Conservation (phyloP, 345 rosid genomes). For the Murraya paniculata region DNA sequence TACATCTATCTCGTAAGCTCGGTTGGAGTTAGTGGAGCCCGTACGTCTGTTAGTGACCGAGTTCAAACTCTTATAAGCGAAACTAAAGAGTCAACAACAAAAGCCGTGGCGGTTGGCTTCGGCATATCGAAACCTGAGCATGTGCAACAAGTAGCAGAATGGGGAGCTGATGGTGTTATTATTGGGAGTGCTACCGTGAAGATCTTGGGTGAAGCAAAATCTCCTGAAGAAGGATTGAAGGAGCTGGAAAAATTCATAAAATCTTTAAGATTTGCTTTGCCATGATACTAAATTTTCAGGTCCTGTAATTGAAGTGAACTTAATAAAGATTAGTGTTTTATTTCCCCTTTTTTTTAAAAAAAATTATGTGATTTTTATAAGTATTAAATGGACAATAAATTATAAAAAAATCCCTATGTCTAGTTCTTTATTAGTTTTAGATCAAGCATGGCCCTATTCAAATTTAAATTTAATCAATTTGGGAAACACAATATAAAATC, state of each 20-base stretch:
- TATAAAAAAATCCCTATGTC: too few species aligned
- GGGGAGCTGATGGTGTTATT: constrained; percentile 89
- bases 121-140: constrained; percentile 83
- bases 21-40: constrained; percentile 73
- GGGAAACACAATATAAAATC: too few species aligned
- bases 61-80: constrained; percentile 66
- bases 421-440: too few species aligned
- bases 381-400: too few species aligned
- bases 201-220: constrained; percentile 63
- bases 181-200: constrained; percentile 87
- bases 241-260: constrained; percentile 58
- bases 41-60: constrained; percentile 11
- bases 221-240: constrained; percentile 66
- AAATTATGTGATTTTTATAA: too few species aligned
- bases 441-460: too few species aligned
- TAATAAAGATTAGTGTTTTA: too few species aligned
- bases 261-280: constrained; percentile 63
- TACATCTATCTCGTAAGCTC: constrained; percentile 86
- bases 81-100: constrained; percentile 63
- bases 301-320: neutral
- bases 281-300: constrained; percentile 17
- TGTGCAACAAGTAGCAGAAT: constrained; percentile 76
- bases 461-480: too few species aligned
- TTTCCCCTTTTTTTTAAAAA: accelerated
- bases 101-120: constrained; percentile 83